These are phyloP conservation scores for Kitagawia praeruptora DNA, from an alignment of 129 eudicot species.

Conservation along the genomic window DNA sequence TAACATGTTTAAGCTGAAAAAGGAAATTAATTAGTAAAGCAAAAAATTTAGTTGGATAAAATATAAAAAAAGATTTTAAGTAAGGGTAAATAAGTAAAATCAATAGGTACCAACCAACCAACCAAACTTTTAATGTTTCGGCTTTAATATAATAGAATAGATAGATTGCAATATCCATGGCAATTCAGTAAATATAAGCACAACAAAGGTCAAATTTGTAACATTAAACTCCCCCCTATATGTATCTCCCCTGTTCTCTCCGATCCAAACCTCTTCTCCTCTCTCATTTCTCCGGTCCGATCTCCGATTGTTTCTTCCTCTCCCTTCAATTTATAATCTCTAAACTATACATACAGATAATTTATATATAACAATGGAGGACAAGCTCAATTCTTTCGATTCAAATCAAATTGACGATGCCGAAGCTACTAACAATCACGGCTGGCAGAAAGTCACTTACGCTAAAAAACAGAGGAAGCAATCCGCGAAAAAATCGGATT, in stretches of 20 bases:
- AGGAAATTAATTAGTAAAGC: too few relatives aligned
- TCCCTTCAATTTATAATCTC: not conserved
- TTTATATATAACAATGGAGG: conserved; percentile 31
- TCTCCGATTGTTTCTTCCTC: not conserved
- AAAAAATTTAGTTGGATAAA: too few relatives aligned
- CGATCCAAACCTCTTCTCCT: not conserved
- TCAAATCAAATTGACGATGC: conserved; percentile 21
- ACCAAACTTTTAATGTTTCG: too few relatives aligned
- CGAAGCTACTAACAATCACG: conserved; percentile 42
- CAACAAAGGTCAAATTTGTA: not conserved
- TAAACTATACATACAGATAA: not conserved
- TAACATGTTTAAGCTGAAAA: too few relatives aligned
- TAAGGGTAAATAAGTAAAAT: too few relatives aligned
- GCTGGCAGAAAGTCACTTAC: conserved; percentile 93
- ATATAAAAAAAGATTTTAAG: too few relatives aligned
- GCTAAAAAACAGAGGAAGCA: conserved; percentile 47
- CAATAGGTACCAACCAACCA: too few relatives aligned
- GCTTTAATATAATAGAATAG: too few relatives aligned
- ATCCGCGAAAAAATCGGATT: conserved; percentile 24
- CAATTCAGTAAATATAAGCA: not conserved
- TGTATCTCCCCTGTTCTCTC: not conserved
- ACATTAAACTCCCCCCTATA: not conserved
- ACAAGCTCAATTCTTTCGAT: conserved; percentile 22
- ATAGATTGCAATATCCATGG: not conserved
- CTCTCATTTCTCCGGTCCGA: not conserved